Base-by-base conservation (phyloP, 257 asterid genomes). In the Salvia miltiorrhiza region DNA sequence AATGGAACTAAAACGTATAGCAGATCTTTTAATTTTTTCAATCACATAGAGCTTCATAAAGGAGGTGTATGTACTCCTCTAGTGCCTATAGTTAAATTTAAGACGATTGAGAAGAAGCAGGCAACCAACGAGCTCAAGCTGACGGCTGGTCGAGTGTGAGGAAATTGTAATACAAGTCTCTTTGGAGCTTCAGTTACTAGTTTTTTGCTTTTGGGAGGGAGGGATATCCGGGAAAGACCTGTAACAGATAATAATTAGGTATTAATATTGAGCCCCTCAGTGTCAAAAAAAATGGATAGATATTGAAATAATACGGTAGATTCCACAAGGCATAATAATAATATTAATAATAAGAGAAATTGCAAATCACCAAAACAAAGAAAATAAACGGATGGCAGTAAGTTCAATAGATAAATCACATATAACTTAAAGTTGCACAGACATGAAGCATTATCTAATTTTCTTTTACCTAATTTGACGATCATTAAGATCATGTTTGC, bases 171-270 rank as follows among this genome's bases (percentile, higher is more conserved):
- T 47, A 11, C 16, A 39, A 55, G 28, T 30, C 77, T 21, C 45
- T 20, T 44, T 21, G 23, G 58, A 53, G 47, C 67, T 56, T 74
- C 72, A 58, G 45, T 24, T 54, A 52, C 28, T 71, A 41, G 75
- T 64, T 78, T 76, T 84, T 77, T 62, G 80, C 80, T 71, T 78
- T 50, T 72, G 79, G 41, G 64, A 57, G 24, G 79, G 78, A 69
- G 78, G 55, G 63, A 49, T 72, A 32, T 76, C 89, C 63, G 64
- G 72, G 43, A 21, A 62, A 76, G 80, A 82, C 82, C 93, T 86
- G 33, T 37, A 53, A 71, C 50, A 76, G 48, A 68, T 17, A 44
- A 23, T 4, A 19, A 41, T 52, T 52, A 52, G 58, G 32, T 21
- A 10, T 5, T 9, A 0, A 52, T 52, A 20, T 21, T 11, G n/a